Base-by-base conservation (phyloP, 2,329 filamentous ascomycete genomes). In the Fusarium sp. region DNA sequence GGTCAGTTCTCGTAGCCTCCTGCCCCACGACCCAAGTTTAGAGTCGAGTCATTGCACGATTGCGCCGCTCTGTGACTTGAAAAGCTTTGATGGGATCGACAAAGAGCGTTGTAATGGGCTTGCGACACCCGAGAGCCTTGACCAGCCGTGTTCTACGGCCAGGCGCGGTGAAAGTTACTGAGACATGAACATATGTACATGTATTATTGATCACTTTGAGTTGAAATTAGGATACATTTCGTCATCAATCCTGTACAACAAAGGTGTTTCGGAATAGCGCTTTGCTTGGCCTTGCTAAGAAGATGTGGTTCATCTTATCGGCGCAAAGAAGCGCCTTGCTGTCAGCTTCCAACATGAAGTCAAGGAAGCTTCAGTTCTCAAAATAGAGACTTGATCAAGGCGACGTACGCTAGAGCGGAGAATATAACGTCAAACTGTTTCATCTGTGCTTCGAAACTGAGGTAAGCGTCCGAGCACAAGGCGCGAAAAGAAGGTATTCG, bases 61-160 rank as follows among this genome's bases (percentile, higher is more conserved):
- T 67, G 67, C n/a, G 43, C 51, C 21, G 42, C 43, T 56, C 55
- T 53, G 55, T 57, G 57, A 62, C 57, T 46, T 52, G 39, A 40
- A 58, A 55, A 68, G 69, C 71, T 70, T 53, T 67, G 62, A 67
- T 67, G 53, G 30, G 71, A 72, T 73, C 69, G 65, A 70, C 71
- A 58, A 46, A 62, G 40, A 47, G 30, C 45, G 61, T 52, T 47
- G 42, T 39, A 56, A 56, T 56, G 51, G 57, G 46, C 44, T 62
- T 47, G 44, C 44, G 56, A 65, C 55, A 65, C 40, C 61, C 60
- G 62, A 61, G 45, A 70, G 71, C 70, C 62, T 62, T 73, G 71
- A 53, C 67, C 70, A 69, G 54, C 43, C 49, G 42, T 24, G 23
- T 53, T 61, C 48, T 52, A 53, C 48, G 60, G 50, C 65, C 39